phyloP scores from a whole-genome alignment of 2,329 filamentous ascomycete species.

The Nemania serpens region DNA sequence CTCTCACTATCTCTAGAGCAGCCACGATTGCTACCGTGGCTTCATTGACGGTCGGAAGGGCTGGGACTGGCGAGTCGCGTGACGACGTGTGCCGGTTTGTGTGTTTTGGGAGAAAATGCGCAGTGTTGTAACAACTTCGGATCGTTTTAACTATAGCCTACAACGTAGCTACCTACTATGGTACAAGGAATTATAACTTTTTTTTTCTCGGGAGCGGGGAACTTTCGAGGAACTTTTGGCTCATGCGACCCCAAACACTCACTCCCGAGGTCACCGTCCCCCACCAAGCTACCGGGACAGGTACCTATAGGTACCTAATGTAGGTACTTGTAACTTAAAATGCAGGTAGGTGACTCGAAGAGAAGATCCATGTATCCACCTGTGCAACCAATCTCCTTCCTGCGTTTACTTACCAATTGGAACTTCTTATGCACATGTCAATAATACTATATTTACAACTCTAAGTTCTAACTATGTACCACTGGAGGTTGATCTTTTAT shows the following conservation, averaged over 20 bases:
- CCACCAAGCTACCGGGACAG: constrained; percentile 19
- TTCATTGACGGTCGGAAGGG: constrained; percentile 55
- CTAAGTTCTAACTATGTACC: no score
- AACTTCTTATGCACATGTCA: no score
- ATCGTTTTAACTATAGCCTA: neutral
- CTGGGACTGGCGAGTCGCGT: constrained; percentile 2
- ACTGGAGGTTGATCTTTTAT: no score
- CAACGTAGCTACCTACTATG: neutral
- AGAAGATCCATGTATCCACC: no score
- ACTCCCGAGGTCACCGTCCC: constrained; percentile 21
- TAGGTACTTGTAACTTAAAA: constrained; percentile 6
- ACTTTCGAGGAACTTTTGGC: constrained; percentile 32
- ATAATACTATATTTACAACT: no score
- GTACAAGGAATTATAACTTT: neutral
- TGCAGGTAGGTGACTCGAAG: neutral
- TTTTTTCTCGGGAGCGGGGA: constrained; percentile 38
- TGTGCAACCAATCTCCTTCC: no score
- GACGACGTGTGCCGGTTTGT: neutral
- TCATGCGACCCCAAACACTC: constrained; percentile 13
- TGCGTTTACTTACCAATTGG: no score
- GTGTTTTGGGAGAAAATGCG: neutral
- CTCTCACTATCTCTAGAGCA: constrained; percentile 80
- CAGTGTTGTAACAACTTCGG: constrained; percentile 22
- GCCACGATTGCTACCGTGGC: constrained; percentile 69
- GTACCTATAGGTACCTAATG: neutral